A percentile compares a stretch with the other conserved stretches of the same genome.
Evolutionary conservation across 2,329 filamentous ascomycete species (phyloP).

Genomic region (Claviceps sp.): DNA sequence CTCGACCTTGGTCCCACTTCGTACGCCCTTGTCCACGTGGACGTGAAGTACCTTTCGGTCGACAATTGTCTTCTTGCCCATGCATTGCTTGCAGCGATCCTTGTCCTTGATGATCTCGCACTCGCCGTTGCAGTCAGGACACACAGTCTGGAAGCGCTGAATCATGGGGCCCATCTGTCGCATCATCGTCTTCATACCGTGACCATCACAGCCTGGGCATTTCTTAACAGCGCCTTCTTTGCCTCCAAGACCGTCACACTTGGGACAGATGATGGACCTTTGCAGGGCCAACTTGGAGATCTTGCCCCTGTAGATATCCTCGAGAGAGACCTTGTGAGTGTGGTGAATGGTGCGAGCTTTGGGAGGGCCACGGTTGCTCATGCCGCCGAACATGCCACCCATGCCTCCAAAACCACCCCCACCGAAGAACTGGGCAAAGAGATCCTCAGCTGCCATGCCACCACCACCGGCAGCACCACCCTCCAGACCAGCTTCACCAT

Average conservation of each 20-base stretch:
- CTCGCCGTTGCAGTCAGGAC: constrained; percentile 94
- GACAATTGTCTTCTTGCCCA: constrained; percentile 93
- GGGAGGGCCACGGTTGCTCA: constrained; percentile 64
- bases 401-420: constrained; percentile 50
- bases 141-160: constrained; percentile 98
- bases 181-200: constrained; percentile 99
- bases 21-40: constrained; percentile 89
- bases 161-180: constrained; percentile 99
- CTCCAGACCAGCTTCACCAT: constrained; percentile 92
- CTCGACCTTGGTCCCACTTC: constrained; percentile 88
- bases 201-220: constrained; percentile 80
- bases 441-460: constrained; percentile 90
- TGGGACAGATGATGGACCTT: constrained; percentile 91
- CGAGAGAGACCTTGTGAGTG: constrained; percentile 93
- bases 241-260: constrained; percentile 85
- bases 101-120: constrained; percentile 94
- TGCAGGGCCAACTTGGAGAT: constrained; percentile 94
- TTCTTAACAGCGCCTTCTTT: constrained; percentile 97
- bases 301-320: constrained; percentile 97
- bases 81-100: constrained; percentile 93
- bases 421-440: constrained; percentile 96
- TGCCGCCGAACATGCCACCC: constrained; percentile 63
- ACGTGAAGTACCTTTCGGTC: constrained; percentile 98
- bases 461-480: constrained; percentile 63
- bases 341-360: constrained; percentile 95